A percentile compares a stretch with the other conserved stretches of the same genome.
Evolutionary conservation across 768 basidiomycete species (phyloP).

Genomic region (Termitomyces sp.): DNA sequence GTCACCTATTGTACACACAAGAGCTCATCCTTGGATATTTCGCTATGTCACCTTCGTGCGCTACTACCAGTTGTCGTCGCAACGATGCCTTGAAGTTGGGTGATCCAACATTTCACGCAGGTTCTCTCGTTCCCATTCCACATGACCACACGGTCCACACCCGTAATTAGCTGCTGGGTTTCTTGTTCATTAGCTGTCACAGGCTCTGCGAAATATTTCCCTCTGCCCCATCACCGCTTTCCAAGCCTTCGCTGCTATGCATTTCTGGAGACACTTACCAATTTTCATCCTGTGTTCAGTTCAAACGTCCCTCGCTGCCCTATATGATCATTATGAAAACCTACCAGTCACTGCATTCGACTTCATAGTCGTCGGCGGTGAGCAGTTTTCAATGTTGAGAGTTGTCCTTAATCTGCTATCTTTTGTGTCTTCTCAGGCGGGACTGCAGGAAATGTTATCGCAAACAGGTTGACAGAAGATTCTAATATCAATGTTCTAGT

Average conservation of each 20-base stretch:
- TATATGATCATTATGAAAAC: neutral
- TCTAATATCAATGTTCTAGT: neutral
- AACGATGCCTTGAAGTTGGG: neutral
- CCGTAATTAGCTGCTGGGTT: neutral
- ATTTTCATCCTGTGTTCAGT: neutral
- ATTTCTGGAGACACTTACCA: neutral
- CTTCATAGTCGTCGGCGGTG: constrained; percentile 9
- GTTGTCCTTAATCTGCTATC: neutral
- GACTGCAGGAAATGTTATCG: neutral
- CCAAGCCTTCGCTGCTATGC: neutral
- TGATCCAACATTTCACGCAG: neutral
- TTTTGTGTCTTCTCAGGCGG: neutral
- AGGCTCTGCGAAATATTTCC: neutral
- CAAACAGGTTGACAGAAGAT: neutral
- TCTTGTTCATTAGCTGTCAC: no score
- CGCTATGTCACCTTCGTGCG: neutral
- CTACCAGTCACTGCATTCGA: neutral
- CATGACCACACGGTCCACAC: neutral
- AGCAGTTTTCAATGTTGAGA: neutral
- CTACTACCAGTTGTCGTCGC: neutral
- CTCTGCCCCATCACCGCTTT: neutral
- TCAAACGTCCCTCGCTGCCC: neutral
- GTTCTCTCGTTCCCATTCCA: neutral
- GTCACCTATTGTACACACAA: neutral
- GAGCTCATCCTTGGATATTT: neutral